These are phyloP conservation scores for Rhodotorula babjevae DNA, from an alignment of 768 basidiomycete species.

Conservation along the genomic window DNA sequence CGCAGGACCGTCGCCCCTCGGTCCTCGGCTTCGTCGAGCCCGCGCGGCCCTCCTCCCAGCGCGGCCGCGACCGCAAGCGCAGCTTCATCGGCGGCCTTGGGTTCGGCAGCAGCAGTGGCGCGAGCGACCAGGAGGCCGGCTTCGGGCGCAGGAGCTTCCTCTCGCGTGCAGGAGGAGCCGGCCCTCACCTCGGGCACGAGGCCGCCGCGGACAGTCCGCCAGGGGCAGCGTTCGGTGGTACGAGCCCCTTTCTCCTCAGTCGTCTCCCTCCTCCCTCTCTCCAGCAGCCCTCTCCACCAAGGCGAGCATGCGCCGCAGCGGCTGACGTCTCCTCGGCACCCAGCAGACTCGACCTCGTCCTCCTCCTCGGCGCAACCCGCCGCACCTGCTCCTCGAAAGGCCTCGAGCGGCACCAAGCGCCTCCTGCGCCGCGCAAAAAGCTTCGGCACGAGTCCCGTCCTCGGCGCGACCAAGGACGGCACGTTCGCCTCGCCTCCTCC, in stretches of 20 bases:
- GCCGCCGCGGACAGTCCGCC: background rate
- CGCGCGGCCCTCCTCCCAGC: background rate
- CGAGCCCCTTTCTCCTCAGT: background rate
- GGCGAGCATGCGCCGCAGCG: background rate
- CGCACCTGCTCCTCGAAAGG: background rate
- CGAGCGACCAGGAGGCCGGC: background rate
- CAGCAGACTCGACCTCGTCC: background rate
- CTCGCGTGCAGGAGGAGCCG: background rate
- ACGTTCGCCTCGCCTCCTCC: background rate
- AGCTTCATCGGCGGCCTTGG: slow-evolving; percentile 15
- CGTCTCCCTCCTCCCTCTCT: background rate
- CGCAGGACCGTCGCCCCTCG: background rate
- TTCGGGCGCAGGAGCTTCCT: background rate
- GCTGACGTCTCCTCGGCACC: background rate
- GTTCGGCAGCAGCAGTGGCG: background rate
- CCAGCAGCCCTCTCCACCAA: no score
- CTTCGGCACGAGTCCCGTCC: slow-evolving; percentile 22
- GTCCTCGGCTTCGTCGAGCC: slow-evolving; percentile 4
- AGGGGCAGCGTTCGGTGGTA: background rate
- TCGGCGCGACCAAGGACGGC: background rate
- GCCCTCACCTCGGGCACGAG: background rate
- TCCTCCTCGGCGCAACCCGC: background rate
- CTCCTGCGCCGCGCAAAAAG: slow-evolving; percentile 29
- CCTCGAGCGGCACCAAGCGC: slow-evolving; percentile 10
- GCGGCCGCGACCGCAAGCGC: background rate